Base-by-base conservation (phyloP, 1,284 basidiomycete genomes). In the Wolfiporia cocos region DNA sequence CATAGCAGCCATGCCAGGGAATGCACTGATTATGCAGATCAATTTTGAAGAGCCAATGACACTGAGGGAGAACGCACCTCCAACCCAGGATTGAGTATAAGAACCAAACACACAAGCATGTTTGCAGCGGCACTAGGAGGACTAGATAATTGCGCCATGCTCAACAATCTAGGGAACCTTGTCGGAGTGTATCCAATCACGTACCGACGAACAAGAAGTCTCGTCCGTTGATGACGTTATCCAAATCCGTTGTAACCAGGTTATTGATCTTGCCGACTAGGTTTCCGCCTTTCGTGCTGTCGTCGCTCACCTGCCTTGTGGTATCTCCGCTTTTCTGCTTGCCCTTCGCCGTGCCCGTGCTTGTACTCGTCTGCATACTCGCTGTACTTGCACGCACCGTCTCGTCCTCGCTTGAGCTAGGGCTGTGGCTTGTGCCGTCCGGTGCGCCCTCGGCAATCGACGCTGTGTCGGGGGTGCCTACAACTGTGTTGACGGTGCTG, bases 1-100 rank as follows among this genome's bases (percentile, higher is more conserved):
- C 56, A 85, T 80, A 9, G 65, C 58, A 0, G 59, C 64, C 50
- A 86, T 65, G 4, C 82, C 76, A 26, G 76, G 62, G 34, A 76
- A 63, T 1, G 74, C 65, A 46, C 71, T 49, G 57, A 53, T 43
- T 57, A 35, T 7, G 21, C 59, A 14, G 14, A 26, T 12, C 10
- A 17, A 29, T 6, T 32, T 39, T 9, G 26, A 5, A 41, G 10
- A n/a, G 39, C 17, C 11, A 18, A 17, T 15, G 20, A 10, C 31
- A 26, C 35, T 19, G 23, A 30, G 43, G 42, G 69, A 65, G 73
- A 71, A 37, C 62, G 64, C 3, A 71, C 53, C 54, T 68, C 66
- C 66, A 69, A 15, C 70, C 70, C 14, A 73, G 60, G 9, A 73
- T 52, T 2, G 37, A 39, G 43, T 70, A 65, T 29, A 74, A 53